Base-by-base conservation (phyloP, 2,329 filamentous ascomycete species). In the Fusarium equiseti region DNA sequence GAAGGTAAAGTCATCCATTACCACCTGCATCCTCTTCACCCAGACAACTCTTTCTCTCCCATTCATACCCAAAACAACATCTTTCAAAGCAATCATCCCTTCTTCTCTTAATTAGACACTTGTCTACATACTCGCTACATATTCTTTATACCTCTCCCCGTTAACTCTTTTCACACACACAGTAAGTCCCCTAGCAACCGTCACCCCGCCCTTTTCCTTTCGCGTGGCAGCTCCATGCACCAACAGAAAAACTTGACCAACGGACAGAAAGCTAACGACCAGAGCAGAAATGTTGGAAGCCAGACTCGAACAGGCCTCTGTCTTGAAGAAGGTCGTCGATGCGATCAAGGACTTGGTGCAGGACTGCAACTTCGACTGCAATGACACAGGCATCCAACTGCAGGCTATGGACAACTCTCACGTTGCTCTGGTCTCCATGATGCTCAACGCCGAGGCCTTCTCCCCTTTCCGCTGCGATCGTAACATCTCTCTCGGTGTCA, bases 331-430 rank as follows among this genome's bases (percentile, higher is more conserved):
- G 92, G 93, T 98, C 71, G 95, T 99, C 78, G 97, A 99, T 81
- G 94, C 97, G 77, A 98, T 99, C 90, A 98, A 98, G 85, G 96
- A 99, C 79, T 90, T 99, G 54, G 96, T 99, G 57, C 96, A 98
- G 84, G 96, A 99, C 85, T 99, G 96, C 91, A 99, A 99, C 86
- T 99, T 99, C 85, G 96, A 99, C 88, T 99, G 97, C 92, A 99
- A 98, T 92, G 97, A 99, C 88, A 95, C 94, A 59, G 96, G 96
- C 70, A 96, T 99, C 79, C 95, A 95, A 54, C 92, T 99, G 60
- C 96, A 99, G 84, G 96, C 96, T 79, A 99, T 99, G 97, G 96
- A 99, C 87, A 99, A 98, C 89, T 98, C 95, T 53, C 96, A 99
- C 84, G 96, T 99, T 77, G 96, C 96, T 69, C 93, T 99, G 59